Evolutionary conservation across 352 stramenopile genomes (phyloP), one percentile per base, ranked within the genome.

Genomic region (Elongisporangium undulatum): DNA sequence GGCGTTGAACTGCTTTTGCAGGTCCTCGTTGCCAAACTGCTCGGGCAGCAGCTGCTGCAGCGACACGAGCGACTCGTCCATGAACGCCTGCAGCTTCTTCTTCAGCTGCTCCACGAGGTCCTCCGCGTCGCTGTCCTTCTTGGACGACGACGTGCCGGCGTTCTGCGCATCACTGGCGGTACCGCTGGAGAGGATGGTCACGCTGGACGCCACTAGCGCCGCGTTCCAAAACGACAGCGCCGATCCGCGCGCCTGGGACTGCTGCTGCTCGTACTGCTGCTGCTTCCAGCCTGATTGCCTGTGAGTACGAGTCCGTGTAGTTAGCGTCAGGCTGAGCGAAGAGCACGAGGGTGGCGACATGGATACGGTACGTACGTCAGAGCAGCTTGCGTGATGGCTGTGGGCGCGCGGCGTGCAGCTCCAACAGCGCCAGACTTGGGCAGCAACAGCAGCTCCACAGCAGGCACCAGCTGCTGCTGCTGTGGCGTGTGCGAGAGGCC

Each of bases 31-130:
- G 34, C 64, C 61, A 24, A 73, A 63, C 20, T 84, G 62, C 4
- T 80, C 66, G 0, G 82, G 79, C 15, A 87, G 24, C 6, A 79
- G 19, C 7, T 71, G 68, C 48, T 74, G 61, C 19, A 88, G 45
- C 17, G 69, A 51, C 16, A 55, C 67, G 22, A 85, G 62, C 23
- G 75, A 75, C 22, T 75, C 67, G 7, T 59, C 70, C 24, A 63
- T 66, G 16, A 88, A 56, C 45, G 69, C 69, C 55, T 81, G 62
- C 8, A 89, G 50, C 56, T 87, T 87, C 56, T 86, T 79, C 65
- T 87, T 86, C 54, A 81, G 55, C 58, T 85, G 69, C 56, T 78
- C 79, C 38, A 90, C 22, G 0, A 81, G 49, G 56, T 90, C 73
- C 2, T 85, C 72, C 0, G 65, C 59, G n/a, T 67, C 62, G 12